Percentiles rank a stretch among this genome's conserved stretches.
Evolutionary conservation across 2,329 filamentous ascomycete genomes (phyloP).

Genomic region (Phyllosticta citrichinensis): DNA sequence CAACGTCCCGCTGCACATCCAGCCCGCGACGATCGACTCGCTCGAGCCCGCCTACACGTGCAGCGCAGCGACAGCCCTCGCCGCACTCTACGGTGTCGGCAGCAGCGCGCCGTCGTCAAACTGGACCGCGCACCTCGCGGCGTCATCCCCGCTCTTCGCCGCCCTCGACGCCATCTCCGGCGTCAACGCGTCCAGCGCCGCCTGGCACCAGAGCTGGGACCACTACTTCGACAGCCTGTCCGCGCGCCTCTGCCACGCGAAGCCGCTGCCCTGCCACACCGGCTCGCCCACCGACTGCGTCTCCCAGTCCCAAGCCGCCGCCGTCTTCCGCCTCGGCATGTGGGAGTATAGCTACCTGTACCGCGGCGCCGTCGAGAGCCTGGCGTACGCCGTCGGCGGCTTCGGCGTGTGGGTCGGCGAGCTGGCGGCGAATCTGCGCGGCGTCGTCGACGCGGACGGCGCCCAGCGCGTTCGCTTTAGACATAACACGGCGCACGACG

Average conservation of each 20-base stretch:
- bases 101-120: constrained; percentile 24
- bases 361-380: constrained; percentile 48
- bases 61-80: constrained; percentile 37
- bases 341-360: constrained; percentile 77
- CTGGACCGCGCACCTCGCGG: constrained; percentile 57
- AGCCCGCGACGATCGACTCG: constrained; percentile 53
- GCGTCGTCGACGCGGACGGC: constrained; percentile 33
- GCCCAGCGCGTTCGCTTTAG: constrained; percentile 43
- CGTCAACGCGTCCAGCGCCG: constrained; percentile 44
- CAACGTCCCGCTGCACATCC: constrained; percentile 33
- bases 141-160: constrained; percentile 45
- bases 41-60: constrained; percentile 68
- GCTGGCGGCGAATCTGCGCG: constrained; percentile 55
- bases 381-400: constrained; percentile 50
- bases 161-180: constrained; percentile 60
- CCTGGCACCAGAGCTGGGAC: constrained; percentile 64
- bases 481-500: constrained; percentile 76
- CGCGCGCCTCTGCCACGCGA: constrained; percentile 64
- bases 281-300: constrained; percentile 40
- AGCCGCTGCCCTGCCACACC: constrained; percentile 57
- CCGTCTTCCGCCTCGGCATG: constrained; percentile 65
- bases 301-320: constrained; percentile 50
- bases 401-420: constrained; percentile 69
- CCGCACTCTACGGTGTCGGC: constrained; percentile 36
- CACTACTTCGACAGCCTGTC: constrained; percentile 83